A percentile compares a stretch with the other conserved stretches of the same genome.
Evolutionary conservation across 805 yeast genomes (phyloP).

Genomic region (Myxozyma neotropica): DNA sequence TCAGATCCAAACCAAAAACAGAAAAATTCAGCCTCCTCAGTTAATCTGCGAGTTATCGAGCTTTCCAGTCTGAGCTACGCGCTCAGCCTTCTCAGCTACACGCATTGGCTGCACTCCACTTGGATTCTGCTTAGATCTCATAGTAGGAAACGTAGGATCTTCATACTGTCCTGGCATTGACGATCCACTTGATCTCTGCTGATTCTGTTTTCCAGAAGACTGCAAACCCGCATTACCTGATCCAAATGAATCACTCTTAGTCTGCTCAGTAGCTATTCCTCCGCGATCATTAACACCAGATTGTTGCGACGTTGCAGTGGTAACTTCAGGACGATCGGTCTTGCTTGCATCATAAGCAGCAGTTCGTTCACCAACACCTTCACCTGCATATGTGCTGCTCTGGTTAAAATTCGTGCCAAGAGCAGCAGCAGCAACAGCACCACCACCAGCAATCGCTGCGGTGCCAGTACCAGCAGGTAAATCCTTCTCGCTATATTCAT

Average conservation of each 20-base stretch:
- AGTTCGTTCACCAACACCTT: conserved; percentile 9
- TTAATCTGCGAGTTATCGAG: neutral
- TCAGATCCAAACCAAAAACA: neutral
- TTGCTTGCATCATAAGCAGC: neutral
- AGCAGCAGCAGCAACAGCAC: conserved; percentile 2
- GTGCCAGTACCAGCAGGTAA: neutral
- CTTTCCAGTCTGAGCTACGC: no score
- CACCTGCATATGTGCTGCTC: neutral
- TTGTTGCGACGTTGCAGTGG: no score
- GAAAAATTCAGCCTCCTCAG: neutral
- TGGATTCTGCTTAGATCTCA: conserved; percentile 5
- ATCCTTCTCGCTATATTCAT: neutral
- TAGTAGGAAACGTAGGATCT: conserved; percentile 10
- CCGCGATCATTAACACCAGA: no score
- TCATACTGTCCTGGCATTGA: neutral
- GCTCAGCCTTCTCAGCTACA: conserved; percentile 11
- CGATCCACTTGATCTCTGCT: neutral
- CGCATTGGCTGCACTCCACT: conserved; percentile 18
- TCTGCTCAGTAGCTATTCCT: no score
- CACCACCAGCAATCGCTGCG: conserved; percentile 10
- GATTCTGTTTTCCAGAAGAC: no score
- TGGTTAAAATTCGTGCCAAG: neutral
- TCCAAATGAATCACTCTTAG: no score
- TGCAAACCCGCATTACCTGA: no score
- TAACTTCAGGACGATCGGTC: no score